Percentiles rank a stretch among this genome's conserved stretches.
These are phyloP conservation scores for Cercospora beticola DNA, from an alignment of 2,329 filamentous ascomycete genomes.

Conservation along the genomic window DNA sequence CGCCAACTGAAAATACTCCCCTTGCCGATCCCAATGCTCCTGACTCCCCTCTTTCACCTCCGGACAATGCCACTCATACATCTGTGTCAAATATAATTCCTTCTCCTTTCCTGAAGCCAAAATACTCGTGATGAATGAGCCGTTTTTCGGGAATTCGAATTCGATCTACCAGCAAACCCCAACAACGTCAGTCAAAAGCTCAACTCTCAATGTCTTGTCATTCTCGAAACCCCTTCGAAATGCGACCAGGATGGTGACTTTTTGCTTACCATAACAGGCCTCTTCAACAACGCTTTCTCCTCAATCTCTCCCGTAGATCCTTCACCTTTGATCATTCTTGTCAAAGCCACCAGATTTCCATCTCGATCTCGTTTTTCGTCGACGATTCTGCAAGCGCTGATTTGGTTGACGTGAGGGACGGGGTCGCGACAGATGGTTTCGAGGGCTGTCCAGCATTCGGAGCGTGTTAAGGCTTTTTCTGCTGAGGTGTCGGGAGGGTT, in stretches of 20 bases:
- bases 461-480: neutral
- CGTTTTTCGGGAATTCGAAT: constrained; percentile 4
- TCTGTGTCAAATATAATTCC: constrained; percentile 6
- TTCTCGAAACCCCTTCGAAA: too few relatives aligned
- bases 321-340: constrained; percentile 6
- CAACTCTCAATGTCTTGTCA: neutral
- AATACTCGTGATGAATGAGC: constrained; percentile 9
- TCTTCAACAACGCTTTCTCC: constrained; percentile 10
- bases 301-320: neutral
- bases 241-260: too few relatives aligned
- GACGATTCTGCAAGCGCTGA: constrained; percentile 6
- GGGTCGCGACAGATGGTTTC: constrained; percentile 5
- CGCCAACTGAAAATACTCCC: constrained; percentile 3
- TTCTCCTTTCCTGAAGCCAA: constrained; percentile 1
- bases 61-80: constrained; percentile 13
- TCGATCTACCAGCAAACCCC: neutral
- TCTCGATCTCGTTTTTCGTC: neutral
- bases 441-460: constrained; percentile 9
- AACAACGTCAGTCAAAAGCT: neutral
- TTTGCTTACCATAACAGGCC: constrained; percentile 1
- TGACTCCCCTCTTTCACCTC: constrained; percentile 5
- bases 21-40: constrained; percentile 7
- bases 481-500: neutral
- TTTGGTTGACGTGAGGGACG: constrained; percentile 4
- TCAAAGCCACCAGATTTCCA: neutral